These are phyloP conservation scores for Dioscorea cayenensis DNA, from an alignment of 116 monocot genomes.

Conservation along the genomic window DNA sequence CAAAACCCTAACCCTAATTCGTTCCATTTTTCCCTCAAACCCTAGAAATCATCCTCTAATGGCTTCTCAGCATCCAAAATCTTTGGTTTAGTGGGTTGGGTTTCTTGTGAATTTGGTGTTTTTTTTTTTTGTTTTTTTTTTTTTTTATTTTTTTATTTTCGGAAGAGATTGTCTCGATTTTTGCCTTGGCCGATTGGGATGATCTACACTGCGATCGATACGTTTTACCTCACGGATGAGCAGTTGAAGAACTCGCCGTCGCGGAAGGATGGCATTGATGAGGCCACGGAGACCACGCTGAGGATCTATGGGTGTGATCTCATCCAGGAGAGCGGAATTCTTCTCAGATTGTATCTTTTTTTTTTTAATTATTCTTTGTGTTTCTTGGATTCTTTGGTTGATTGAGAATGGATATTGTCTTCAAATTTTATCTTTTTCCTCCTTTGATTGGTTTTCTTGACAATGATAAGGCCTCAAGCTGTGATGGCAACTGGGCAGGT, in stretches of 20 bases:
- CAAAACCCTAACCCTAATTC: not conserved
- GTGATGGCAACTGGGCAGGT: conserved; percentile 96
- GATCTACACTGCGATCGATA: conserved; percentile 92
- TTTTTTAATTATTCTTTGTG: not conserved
- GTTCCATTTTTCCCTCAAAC: not conserved
- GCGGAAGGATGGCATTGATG: conserved; percentile 85
- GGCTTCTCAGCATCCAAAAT: not conserved
- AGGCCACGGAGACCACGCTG: conserved; percentile 61
- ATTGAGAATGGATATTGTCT: not conserved
- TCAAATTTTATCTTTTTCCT: not conserved
- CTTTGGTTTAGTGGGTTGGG: not conserved
- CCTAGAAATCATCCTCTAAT: not conserved
- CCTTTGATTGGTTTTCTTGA: not conserved
- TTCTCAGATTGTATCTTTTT: conserved; percentile 82
- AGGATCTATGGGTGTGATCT: conserved; percentile 88
- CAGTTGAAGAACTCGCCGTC: conserved; percentile 77
- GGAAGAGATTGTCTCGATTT: not conserved
- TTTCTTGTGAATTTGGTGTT: not conserved
- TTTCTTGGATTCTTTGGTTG: not conserved
- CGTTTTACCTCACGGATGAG: conserved; percentile 85
- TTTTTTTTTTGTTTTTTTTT: not conserved
- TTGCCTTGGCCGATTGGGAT: conserved; percentile 10
- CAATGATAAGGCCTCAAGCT: conserved; percentile 60
- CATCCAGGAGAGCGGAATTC: conserved; percentile 93
- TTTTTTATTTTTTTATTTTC: too few relatives aligned